Conservation (phyloP, 306 rosid genomes). For the Chamaecrista fasciculata region DNA sequence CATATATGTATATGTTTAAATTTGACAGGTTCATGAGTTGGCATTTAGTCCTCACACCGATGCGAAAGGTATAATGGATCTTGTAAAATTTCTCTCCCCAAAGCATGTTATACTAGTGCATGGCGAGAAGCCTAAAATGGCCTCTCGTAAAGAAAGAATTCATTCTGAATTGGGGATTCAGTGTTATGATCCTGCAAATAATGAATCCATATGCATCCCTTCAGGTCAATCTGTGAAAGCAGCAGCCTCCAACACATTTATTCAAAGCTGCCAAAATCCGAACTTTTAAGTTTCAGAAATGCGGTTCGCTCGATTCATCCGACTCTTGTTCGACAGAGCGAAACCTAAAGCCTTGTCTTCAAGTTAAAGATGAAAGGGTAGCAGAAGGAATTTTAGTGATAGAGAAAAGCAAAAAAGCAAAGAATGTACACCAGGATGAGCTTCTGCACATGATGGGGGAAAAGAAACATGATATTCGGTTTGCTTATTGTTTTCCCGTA, state of each 20-base stretch:
- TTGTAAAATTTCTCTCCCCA: conserved; percentile 82
- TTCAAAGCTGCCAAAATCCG: conserved; percentile 53
- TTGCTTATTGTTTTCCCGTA: conserved; percentile 45
- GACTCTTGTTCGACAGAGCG: conserved; percentile 25
- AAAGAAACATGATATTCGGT: conserved; percentile 44
- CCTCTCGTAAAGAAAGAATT: conserved; percentile 66
- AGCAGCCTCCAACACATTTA: conserved; percentile 51
- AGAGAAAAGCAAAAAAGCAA: conserved; percentile 55
- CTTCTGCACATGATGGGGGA: conserved; percentile 58
- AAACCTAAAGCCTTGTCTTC: conserved; percentile 37
- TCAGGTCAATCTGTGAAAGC: conserved; percentile 58
- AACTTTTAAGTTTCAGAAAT: conserved; percentile 66
- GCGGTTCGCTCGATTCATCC: conserved; percentile 30
- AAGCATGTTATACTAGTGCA: conserved; percentile 88
- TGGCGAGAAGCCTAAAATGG: conserved; percentile 90
- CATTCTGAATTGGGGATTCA: conserved; percentile 76
- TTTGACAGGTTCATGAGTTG: conserved; percentile 84
- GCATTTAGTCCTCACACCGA: conserved; percentile 96
- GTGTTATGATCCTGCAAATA: conserved; percentile 76
- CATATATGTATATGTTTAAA: too few species aligned
- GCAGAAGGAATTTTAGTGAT: conserved; percentile 61
- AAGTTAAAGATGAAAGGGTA: conserved; percentile 70
- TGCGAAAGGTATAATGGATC: conserved; percentile 96
- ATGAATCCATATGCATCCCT: conserved; percentile 56
- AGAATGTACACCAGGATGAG: conserved; percentile 66